Evolutionary conservation across 345 rosid species (phyloP).

Genomic region (Lepidium didymum): DNA sequence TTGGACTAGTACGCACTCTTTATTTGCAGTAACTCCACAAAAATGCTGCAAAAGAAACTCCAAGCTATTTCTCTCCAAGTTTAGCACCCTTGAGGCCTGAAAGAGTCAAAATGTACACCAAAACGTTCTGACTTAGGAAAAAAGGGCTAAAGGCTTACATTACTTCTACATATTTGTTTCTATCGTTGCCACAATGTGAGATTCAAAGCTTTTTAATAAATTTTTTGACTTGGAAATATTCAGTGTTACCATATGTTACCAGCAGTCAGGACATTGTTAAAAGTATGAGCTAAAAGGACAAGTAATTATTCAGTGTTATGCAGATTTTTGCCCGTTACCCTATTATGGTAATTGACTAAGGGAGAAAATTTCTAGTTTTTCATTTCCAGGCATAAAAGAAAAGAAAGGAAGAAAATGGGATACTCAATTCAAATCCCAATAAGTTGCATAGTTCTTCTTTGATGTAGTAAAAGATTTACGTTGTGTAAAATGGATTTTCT

Average conservation of each 20-base stretch:
- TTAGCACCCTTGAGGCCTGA: slow-evolving; percentile 88
- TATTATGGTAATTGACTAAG: background rate
- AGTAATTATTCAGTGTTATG: background rate
- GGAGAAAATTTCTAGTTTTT: background rate
- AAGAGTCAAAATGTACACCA: slow-evolving; percentile 1
- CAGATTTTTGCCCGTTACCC: background rate
- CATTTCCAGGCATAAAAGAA: background rate
- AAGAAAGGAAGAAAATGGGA: background rate
- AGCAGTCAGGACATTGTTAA: background rate
- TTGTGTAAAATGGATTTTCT: background rate
- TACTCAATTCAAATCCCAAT: background rate
- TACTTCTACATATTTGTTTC: background rate
- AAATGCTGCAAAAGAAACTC: slow-evolving; percentile 75
- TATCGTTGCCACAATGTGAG: background rate
- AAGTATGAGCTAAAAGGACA: background rate
- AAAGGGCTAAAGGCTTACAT: background rate
- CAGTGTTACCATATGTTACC: background rate
- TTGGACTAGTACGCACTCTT: slow-evolving; percentile 55
- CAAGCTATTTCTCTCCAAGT: slow-evolving; percentile 90
- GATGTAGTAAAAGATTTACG: background rate
- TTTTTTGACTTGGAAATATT: background rate
- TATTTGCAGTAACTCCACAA: slow-evolving; percentile 86
- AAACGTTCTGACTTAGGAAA: background rate
- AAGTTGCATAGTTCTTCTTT: background rate
- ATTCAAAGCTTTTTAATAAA: background rate